These are phyloP conservation scores for Tricholoma sp. DNA, from an alignment of 768 basidiomycete genomes.

Conservation along the genomic window DNA sequence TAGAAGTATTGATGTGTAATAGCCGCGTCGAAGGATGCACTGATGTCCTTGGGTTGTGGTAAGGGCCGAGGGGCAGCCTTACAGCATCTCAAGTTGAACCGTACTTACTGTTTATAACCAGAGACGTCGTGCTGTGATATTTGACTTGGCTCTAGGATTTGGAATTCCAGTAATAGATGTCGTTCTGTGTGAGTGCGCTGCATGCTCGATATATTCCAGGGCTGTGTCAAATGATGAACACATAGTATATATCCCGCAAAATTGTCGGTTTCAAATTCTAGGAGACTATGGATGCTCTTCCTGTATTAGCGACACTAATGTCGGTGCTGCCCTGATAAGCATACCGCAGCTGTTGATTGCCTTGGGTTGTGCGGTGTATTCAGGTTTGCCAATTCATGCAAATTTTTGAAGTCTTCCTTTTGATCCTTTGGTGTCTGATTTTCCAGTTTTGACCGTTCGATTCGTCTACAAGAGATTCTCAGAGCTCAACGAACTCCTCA, in stretches of 20 bases:
- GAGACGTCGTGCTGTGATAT: background rate
- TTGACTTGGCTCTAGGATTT: conserved; percentile 1
- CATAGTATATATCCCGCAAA: background rate
- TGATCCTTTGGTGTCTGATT: background rate
- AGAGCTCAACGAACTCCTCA: background rate
- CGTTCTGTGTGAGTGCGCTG: background rate
- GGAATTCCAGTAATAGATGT: background rate
- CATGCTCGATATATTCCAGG: background rate
- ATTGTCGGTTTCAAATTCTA: background rate
- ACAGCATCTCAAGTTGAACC: too few relatives aligned
- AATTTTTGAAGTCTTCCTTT: background rate
- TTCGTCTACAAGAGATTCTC: background rate
- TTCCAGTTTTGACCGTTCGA: conserved; percentile 1
- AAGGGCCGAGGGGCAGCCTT: too few relatives aligned
- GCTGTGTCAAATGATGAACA: background rate
- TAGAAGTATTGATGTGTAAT: too few relatives aligned
- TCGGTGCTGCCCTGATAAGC: background rate
- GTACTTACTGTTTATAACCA: background rate
- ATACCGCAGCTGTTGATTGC: background rate
- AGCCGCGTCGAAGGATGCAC: too few relatives aligned
- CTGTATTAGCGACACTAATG: background rate
- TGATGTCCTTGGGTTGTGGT: too few relatives aligned
- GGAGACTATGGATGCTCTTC: background rate
- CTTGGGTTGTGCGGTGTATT: background rate
- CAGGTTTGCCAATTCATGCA: background rate